Evolutionary conservation across 75 land plant species (phyloP).

Genomic region (Chamaecyparis obtusa): DNA sequence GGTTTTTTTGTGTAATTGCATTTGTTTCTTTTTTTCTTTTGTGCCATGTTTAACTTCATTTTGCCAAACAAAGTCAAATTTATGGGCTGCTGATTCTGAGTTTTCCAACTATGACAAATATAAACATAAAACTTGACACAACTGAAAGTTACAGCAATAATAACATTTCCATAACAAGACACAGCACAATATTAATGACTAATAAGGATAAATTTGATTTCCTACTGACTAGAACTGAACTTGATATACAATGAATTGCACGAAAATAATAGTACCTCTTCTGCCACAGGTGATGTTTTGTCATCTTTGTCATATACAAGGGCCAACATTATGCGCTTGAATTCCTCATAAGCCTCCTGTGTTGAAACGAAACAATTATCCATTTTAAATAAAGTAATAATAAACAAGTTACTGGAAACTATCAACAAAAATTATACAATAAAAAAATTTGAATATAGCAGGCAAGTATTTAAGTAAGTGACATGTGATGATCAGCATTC

Average conservation of each 20-base stretch:
- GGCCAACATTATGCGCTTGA: slow-evolving; percentile 92
- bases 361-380: slow-evolving; percentile 13
- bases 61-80: not conserved
- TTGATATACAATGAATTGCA: not conserved
- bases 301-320: slow-evolving; percentile 93
- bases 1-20: no score
- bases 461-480: not conserved
- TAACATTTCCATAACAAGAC: not conserved
- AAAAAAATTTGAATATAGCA: not conserved
- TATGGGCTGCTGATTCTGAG: not conserved
- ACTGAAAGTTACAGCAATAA: not conserved
- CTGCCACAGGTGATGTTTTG: slow-evolving; percentile 77
- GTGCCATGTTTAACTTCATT: not conserved
- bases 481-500: not conserved
- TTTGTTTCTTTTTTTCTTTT: no score
- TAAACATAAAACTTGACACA: not conserved
- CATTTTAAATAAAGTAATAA: not conserved
- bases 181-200: not conserved
- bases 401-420: not conserved
- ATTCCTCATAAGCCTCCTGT: slow-evolving; percentile 99
- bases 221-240: not conserved
- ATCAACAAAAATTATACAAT: not conserved
- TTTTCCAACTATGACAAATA: no score
- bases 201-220: not conserved
- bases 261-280: slow-evolving; percentile 54